Evolutionary conservation across 2,329 filamentous ascomycete genomes (phyloP), one percentile per base, ranked within the genome.

Genomic region (Cladosporium colombiae): DNA sequence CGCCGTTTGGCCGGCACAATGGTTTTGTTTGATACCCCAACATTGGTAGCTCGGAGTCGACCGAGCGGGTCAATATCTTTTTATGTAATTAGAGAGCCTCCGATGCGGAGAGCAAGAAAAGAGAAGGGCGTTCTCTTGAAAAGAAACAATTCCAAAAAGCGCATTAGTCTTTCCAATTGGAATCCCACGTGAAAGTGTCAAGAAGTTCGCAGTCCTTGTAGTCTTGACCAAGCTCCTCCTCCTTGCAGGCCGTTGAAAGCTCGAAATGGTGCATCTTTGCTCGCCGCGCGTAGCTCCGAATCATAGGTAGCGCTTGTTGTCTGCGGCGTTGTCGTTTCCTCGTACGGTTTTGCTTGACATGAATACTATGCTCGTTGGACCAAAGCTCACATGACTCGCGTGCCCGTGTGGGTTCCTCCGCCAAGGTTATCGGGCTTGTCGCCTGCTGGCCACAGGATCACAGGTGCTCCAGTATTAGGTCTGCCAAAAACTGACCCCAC

Each of bases 1-100:
- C 52, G 52, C 52, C 52, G 29, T 55, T 55, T 55, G 52, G 52
- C 52, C 33, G 52, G 52, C 52, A 31, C 52, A 55, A 8, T 31
- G 52, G 52, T 55, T 46, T n/a, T 44, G 16, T 44, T 44, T 44
- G 5, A 46, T 46, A 46, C 40, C 40, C 40, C 40, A 46, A 46
- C 40, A 46, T 46, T 21, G 40, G n/a, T 46, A 46, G n/a, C 14
- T 46, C 40, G 40, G n/a, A 23, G 23, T 46, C 1, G 40, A 46
- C 5, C 40, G 40, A 46, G 40, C n/a, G n/a, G 40, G n/a, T 21
- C 40, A n/a, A 46, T 21, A 46, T 40, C 35, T 46, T 46, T 44
- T 23, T 46, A 46, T 46, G n/a, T 46, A 46, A 46, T 46, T 21
- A 23, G n/a, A n/a, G 16, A 21, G n/a, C 4, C 40, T 46, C 40